phyloP scores from a whole-genome alignment of 2,329 filamentous ascomycete species.

The Pestalotiopsis sp. region DNA sequence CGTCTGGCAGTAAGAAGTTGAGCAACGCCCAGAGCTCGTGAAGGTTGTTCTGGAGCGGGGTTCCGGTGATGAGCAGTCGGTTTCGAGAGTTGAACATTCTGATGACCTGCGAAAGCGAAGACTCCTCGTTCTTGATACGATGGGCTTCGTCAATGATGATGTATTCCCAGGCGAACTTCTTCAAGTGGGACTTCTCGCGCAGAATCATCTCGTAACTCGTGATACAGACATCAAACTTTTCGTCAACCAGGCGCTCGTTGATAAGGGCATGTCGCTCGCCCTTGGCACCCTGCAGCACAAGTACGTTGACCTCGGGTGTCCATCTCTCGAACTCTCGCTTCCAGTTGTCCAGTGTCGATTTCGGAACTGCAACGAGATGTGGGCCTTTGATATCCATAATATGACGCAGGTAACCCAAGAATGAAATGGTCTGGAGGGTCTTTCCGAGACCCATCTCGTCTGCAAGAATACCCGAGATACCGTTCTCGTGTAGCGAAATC shows the following conservation, averaged over 20 bases:
- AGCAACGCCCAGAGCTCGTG: conserved; percentile 97
- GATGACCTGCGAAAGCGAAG: conserved; percentile 93
- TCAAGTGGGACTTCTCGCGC: conserved; percentile 89
- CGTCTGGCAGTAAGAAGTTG: conserved; percentile 96
- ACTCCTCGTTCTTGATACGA: conserved; percentile 99
- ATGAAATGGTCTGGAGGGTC: conserved; percentile 95
- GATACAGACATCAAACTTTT: conserved; percentile 97
- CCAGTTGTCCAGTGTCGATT: conserved; percentile 98
- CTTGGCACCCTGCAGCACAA: conserved; percentile 93
- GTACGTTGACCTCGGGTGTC: conserved; percentile 93
- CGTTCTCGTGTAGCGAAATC: conserved; percentile 96
- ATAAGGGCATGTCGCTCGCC: conserved; percentile 89
- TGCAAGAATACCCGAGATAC: conserved; percentile 95
- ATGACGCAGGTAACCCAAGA: conserved; percentile 91
- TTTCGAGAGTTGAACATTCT: conserved; percentile 95
- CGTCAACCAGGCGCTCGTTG: conserved; percentile 86
- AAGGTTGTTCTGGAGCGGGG: conserved; percentile 94
- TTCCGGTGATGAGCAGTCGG: conserved; percentile 92
- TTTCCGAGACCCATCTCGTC: conserved; percentile 99
- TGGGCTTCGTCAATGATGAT: conserved; percentile 99
- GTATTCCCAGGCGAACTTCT: conserved; percentile 99
- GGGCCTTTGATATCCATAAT: conserved; percentile 88
- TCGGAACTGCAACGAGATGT: conserved; percentile 89
- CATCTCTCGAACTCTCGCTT: conserved; percentile 90
- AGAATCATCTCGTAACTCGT: conserved; percentile 99